Evolutionary conservation across 495 filamentous ascomycete genomes (phyloP).

Genomic region (Talaromyces borbonicus): DNA sequence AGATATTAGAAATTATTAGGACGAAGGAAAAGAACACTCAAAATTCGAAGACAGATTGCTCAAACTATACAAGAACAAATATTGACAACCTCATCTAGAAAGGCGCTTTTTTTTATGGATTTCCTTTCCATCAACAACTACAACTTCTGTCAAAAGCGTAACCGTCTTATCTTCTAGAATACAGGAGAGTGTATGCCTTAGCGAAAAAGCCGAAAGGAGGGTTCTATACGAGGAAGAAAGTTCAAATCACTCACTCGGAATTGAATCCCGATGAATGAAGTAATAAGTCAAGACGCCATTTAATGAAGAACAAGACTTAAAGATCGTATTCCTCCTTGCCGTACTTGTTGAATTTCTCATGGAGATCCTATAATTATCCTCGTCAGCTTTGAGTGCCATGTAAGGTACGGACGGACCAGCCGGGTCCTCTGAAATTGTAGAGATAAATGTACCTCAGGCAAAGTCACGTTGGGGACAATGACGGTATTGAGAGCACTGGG

Average conservation of each 20-base stretch:
- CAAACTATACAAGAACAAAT: constrained; percentile 8
- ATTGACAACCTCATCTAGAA: background rate
- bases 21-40: constrained; percentile 6
- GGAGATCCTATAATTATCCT: constrained; percentile 52
- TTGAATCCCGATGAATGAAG: background rate
- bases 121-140: background rate
- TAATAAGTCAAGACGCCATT: background rate
- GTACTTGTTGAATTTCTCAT: constrained; percentile 97
- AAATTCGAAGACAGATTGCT: constrained; percentile 3
- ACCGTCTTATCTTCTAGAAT: background rate
- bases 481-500: constrained; percentile 92
- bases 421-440: too few relatives aligned
- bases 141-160: background rate
- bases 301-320: constrained; percentile 13
- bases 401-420: constrained; percentile 1
- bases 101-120: background rate
- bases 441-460: constrained; percentile 64
- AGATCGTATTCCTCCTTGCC: constrained; percentile 72
- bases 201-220: background rate
- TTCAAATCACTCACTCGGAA: background rate
- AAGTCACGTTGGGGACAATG: constrained; percentile 80
- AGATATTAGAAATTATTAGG: background rate
- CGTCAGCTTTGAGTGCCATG: constrained; percentile 13
- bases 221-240: background rate
- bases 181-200: background rate